Base-by-base conservation (phyloP, 805 yeast species). In the Ogataea nakhonphanomensis region DNA sequence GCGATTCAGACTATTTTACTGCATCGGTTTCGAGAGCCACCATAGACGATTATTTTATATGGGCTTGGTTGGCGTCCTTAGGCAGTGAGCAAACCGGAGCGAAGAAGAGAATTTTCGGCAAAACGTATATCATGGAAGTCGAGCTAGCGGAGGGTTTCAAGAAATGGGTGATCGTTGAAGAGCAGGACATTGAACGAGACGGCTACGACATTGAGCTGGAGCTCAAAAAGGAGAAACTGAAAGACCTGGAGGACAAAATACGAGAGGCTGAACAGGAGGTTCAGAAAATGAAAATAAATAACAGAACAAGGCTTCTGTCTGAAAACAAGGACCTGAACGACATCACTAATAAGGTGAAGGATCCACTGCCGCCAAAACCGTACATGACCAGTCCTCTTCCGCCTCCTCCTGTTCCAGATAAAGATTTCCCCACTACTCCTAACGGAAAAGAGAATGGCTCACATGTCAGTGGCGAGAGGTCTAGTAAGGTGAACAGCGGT, bases 41-140 rank as follows among this genome's bases (percentile, higher is more conserved):
- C 5, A 77, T 88, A 13, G 95, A 86, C 59, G 96, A 88, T 59
- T 88, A 84, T 59, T 88, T 81, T 55, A 85, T 87, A 22, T 88
- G 96, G 96, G 76, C 95, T 0, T 88, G 96, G 96, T 67, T 87
- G 54, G 78, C 89, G 1, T 74, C 88, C 2, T 58, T 87, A 17
- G 86, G 86, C 0, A 71, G 79, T 24, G 96, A 88, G 56, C 84
- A 85, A 55, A 76, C 88, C 0, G 69, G 73, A 24, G 61, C 67
- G 17, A 78, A 79, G 50, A 84, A 84, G 58, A 73, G 74, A 24
- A 60, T 81, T 1, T 88, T 88, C 66, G 96, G 96, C 8, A 73
- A 93, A 49, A 80, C 95, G 0, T 70, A 86, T 41, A 86, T 88
- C 6, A 75, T 86, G 37, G 96, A 88, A 51, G 87, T 86, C 31